Evolutionary conservation across 2,329 filamentous ascomycete species (phyloP), one percentile per base, ranked within the genome.

Genomic region (Colletotrichum lentis): DNA sequence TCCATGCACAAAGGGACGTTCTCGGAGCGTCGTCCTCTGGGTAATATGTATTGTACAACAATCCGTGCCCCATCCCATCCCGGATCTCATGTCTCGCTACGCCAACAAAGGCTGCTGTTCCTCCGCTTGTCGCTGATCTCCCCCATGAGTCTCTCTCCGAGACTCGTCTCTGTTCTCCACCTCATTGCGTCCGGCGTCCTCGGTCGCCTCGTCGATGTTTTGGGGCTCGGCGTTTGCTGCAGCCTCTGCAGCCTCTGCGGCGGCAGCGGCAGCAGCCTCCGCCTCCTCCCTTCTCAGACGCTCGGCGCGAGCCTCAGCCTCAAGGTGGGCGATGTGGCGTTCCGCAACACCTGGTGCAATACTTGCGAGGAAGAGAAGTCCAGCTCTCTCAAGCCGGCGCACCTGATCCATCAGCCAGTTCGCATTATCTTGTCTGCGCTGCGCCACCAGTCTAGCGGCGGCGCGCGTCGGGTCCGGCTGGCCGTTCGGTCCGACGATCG

Each of bases 311-410:
- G 81, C 83, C 63, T 85, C 82, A 4, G 83, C 84, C 72, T 88
- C 85, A 2, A 88, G 75, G 52, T 85, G 82, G 27, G 84, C 85
- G 69, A 91, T 90, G 69, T 91, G 88, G 56, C 87, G 80, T 76
- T 91, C 88, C 0, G 88, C 88, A 27, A 91, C 83, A 11, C 88
- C 88, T 1, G 88, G 88, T 1, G 88, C 86, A 69, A 91, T 84
- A 74, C 88, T 91, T 22, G 88, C 88, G 24, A 91, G 78, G 73
- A 91, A 90, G 27, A 91, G 79, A 18, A 90, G 81, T 0, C 85
- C 81, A 20, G 87, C 85, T 70, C 88, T 83, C 76, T 91, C 88
- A 7, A 87, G 73, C 12, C 86, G 80, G 64, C 87, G 81, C 5
- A 85, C 76, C 64, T 85, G 84, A 58, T 82, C 76, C 69, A 83